phyloP scores from a whole-genome alignment of 257 asterid genomes.

The Lavandula angustifolia region DNA sequence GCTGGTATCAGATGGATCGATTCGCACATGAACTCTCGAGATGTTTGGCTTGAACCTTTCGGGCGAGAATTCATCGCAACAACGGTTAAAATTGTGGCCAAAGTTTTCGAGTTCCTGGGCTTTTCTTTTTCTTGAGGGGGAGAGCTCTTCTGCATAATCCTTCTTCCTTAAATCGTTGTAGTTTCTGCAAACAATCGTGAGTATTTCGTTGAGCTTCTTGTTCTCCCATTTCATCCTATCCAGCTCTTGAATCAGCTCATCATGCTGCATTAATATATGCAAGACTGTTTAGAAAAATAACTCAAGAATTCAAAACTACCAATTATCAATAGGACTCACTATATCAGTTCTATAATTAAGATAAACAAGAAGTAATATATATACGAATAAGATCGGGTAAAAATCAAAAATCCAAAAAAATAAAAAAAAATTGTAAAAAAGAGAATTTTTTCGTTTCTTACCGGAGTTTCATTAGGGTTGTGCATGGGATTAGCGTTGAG shows the following conservation, averaged over 20 bases:
- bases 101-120: conserved; percentile 29
- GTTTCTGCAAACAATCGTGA: conserved; percentile 39
- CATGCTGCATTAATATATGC: conserved; percentile 31
- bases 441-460: too few relatives aligned
- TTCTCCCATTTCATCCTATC: conserved; percentile 51
- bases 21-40: conserved; percentile 52
- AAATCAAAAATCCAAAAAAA: too few relatives aligned
- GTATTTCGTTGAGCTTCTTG: conserved; percentile 53
- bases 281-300: not conserved
- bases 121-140: conserved; percentile 32
- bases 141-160: not conserved
- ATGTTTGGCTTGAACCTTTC: conserved; percentile 48
- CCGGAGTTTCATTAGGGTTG: too few relatives aligned
- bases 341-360: too few relatives aligned
- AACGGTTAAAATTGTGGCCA: not conserved
- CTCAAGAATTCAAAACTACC: not conserved
- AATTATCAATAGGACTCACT: not conserved
- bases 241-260: conserved; percentile 45
- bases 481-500: too few relatives aligned
- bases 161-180: conserved; percentile 42
- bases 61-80: conserved; percentile 40
- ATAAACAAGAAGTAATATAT: too few relatives aligned
- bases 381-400: too few relatives aligned
- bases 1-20: conserved; percentile 58
- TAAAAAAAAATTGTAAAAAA: too few relatives aligned